Evolutionary conservation across 2,329 filamentous ascomycete species (phyloP), one percentile per base, ranked within the genome.

Genomic region (Xylariaceae sp.): DNA sequence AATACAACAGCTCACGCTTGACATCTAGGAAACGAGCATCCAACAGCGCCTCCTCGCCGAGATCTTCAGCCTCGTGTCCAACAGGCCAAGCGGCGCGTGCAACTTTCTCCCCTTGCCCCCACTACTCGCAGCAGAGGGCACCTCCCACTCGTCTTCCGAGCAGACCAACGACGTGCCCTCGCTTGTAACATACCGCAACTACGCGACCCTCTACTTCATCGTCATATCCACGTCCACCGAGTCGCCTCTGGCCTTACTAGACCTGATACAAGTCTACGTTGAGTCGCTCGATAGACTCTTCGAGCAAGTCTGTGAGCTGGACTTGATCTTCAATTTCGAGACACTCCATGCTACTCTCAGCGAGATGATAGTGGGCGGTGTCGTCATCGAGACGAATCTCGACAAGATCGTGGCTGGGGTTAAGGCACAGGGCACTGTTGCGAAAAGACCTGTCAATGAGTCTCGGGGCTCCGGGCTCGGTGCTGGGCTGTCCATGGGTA

Each of bases 271-370:
- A 73, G 94, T 99, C 54, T 99, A 97, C 65, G 94, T 99, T 58
- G 94, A 99, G 73, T 87, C 93, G 1, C 81, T 99, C 34, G 94
- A 99, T 71, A 85, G 90, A 59, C 79, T 99, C 39, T 99, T 99
- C 68, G 94, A 97, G 74, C 97, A 99, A 69, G 94, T 99, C 10
- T 99, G 94, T 79, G 94, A 99, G 76, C 78, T 99, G 50, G 92
- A 99, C 71, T 80, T 99, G 62, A 99, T 99, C 70, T 99, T 99
- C 77, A 97, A 97, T 69, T 99, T 96, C 64, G 94, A 99, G 79
- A 95, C 91, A 14, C 78, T 99, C 64, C 94, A 99, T 75, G 89
- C 93, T 9, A 86, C 91, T 14, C 76, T 97, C 10, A 86, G 85
- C 52, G 93, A 97, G 77, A 96, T 97, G 90, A 88, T 97, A 51